Conservation (phyloP, 2,329 filamentous ascomycete species). For the Aureobasidium sp. region DNA sequence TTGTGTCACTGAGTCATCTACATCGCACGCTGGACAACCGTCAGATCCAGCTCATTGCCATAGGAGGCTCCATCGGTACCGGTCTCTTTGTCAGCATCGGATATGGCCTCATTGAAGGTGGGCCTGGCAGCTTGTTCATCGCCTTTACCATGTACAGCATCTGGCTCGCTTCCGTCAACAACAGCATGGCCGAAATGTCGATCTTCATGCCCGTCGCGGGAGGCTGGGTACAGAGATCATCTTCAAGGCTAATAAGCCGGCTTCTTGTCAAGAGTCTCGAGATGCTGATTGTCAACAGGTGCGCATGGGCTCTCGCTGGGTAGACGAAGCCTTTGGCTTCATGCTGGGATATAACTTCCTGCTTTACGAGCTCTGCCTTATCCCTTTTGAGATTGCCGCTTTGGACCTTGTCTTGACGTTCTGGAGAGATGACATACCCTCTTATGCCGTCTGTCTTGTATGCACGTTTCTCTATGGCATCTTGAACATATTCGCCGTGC, state of each 20-base stretch:
- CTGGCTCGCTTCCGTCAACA: constrained; percentile 44
- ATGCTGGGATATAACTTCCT: constrained; percentile 20
- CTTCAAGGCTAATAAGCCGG: no score
- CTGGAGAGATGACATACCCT: constrained; percentile 47
- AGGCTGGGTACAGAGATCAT: constrained; percentile 50
- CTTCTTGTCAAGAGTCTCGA: no score
- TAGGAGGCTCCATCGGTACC: constrained; percentile 45
- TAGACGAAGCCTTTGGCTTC: constrained; percentile 47
- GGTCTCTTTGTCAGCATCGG: constrained; percentile 33
- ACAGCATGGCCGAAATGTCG: constrained; percentile 58
- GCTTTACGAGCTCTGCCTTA: constrained; percentile 41
- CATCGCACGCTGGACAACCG: constrained; percentile 48
- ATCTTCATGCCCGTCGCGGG: constrained; percentile 54
- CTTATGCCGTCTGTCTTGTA: neutral
- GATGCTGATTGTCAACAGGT: no score
- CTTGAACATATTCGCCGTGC: constrained; percentile 39
- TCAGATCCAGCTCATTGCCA: constrained; percentile 28
- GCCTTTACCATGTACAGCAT: constrained; percentile 51
- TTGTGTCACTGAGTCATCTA: constrained; percentile 25
- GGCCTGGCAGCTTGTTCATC: constrained; percentile 49
- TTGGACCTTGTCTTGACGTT: constrained; percentile 32
- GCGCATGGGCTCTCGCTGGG: constrained; percentile 55
- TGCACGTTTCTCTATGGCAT: constrained; percentile 19
- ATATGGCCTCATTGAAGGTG: constrained; percentile 32
- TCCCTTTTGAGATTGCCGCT: constrained; percentile 43